A percentile compares a stretch with the other conserved stretches of the same genome.
Evolutionary conservation across 805 yeast species (phyloP).

Genomic region (Cyberlindnera maritima): DNA sequence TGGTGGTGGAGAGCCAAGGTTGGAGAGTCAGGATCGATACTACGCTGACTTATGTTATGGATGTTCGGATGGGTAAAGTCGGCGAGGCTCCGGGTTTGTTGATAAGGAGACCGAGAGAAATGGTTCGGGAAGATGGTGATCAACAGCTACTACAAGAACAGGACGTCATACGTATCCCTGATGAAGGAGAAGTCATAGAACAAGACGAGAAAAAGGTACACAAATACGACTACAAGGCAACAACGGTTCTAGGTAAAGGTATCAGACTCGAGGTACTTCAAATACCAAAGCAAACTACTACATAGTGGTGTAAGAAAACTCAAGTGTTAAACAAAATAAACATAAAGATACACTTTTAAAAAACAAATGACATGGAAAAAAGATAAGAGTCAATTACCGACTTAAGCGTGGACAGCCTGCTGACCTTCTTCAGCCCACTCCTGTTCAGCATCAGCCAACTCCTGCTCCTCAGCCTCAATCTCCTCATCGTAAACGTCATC

Average conservation of each 20-base stretch:
- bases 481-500: slow-evolving; percentile 53
- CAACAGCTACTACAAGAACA: slow-evolving; percentile 13
- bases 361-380: no score
- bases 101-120: slow-evolving; percentile 16
- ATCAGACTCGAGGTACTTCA: slow-evolving; percentile 23
- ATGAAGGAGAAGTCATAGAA: slow-evolving; percentile 15
- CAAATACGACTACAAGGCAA: slow-evolving; percentile 20
- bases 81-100: slow-evolving; percentile 10
- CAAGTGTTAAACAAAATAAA: no score
- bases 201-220: slow-evolving; percentile 19
- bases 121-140: slow-evolving; percentile 1
- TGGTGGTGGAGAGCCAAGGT: slow-evolving; percentile 14
- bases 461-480: slow-evolving; percentile 44
- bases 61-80: slow-evolving; percentile 4
- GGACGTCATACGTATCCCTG: slow-evolving; percentile 15
- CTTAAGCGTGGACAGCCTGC: slow-evolving; percentile 25
- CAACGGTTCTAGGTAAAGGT: slow-evolving; percentile 16
- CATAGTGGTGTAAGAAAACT: no score
- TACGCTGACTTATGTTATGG: slow-evolving; percentile 11
- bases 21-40: slow-evolving; percentile 20
- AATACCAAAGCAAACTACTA: slow-evolving; percentile 11
- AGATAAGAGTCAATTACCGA: not conserved
- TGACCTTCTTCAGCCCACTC: slow-evolving; percentile 46
- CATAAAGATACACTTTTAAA: no score
- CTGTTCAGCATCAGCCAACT: slow-evolving; percentile 51